Evolutionary conservation across 768 basidiomycete genomes (phyloP).

Genomic region (Lentinula aciculospora): DNA sequence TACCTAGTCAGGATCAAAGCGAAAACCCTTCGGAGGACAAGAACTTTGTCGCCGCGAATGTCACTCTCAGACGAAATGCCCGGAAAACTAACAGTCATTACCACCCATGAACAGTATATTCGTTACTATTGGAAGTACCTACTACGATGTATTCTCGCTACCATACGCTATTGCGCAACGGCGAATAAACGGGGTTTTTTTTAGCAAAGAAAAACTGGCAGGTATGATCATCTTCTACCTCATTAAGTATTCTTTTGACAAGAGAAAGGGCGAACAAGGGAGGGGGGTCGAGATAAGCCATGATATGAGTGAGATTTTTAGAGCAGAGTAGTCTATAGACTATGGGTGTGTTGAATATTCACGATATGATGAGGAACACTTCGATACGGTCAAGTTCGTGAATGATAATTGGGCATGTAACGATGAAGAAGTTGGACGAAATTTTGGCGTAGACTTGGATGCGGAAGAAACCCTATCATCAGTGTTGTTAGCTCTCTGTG

Average conservation of each 20-base stretch:
- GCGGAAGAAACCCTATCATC: not conserved
- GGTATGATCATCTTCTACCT: slow-evolving; percentile 69
- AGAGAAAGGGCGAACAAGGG: slow-evolving; percentile 52
- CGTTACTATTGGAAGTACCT: too few species aligned
- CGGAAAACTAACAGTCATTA: slow-evolving; percentile 60
- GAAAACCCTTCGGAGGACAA: slow-evolving; percentile 50
- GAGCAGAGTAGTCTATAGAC: slow-evolving; percentile 4
- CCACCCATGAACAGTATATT: too few species aligned
- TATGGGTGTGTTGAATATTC: not conserved
- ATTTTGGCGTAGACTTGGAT: not conserved
- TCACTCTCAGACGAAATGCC: slow-evolving; percentile 62
- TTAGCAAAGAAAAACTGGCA: slow-evolving; percentile 82
- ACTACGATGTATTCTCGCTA: too few species aligned
- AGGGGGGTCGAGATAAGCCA: slow-evolving; percentile 62
- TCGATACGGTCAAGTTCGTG: not conserved
- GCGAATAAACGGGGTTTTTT: too few species aligned
- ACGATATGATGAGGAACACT: not conserved
- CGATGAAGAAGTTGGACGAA: not conserved
- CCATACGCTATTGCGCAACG: too few species aligned
- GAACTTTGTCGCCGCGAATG: slow-evolving; percentile 35
- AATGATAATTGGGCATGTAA: not conserved
- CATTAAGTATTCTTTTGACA: slow-evolving; percentile 46
- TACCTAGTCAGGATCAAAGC: slow-evolving; percentile 54
- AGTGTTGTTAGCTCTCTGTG: not conserved
- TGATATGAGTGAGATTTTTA: slow-evolving; percentile 71